phyloP scores from a whole-genome alignment of 2,329 filamentous ascomycete species.

The Leptographium procerum region DNA sequence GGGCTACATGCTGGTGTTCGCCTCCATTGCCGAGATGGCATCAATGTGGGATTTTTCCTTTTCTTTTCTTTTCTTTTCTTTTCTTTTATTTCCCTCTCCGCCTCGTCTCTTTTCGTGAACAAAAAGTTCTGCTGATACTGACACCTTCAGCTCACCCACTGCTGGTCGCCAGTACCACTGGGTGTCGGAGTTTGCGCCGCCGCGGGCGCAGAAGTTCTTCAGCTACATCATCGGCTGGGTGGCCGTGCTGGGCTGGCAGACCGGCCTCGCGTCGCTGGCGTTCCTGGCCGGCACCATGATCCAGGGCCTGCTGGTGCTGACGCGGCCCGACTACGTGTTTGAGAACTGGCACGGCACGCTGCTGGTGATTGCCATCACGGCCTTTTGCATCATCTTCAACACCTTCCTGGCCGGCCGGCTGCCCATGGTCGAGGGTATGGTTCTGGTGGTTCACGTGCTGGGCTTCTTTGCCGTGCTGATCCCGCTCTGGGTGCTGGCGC shows the following conservation, averaged over 20 bases:
- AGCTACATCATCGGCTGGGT: slow-evolving; percentile 44
- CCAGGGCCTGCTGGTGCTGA: slow-evolving; percentile 30
- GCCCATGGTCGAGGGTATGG: slow-evolving; percentile 37
- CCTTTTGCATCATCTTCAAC: slow-evolving; percentile 37
- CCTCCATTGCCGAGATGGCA: slow-evolving; percentile 28
- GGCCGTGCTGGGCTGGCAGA: slow-evolving; percentile 36
- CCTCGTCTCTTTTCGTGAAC: not conserved
- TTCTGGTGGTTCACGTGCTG: slow-evolving; percentile 38
- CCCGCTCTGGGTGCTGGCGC: slow-evolving; percentile 17
- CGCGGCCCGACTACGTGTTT: slow-evolving; percentile 25
- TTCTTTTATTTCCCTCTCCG: no score
- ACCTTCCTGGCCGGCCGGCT: slow-evolving; percentile 32
- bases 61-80: no score
- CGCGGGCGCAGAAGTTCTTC: slow-evolving; percentile 35
- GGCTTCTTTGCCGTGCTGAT: slow-evolving; percentile 26
- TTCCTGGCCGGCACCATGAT: slow-evolving; percentile 36
- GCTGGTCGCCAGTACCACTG: slow-evolving; percentile 50
- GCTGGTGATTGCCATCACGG: slow-evolving; percentile 34
- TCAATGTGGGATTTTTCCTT: no score
- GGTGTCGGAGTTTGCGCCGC: slow-evolving; percentile 42
- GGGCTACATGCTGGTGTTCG: slow-evolving; percentile 32
- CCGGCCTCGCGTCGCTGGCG: slow-evolving; percentile 23
- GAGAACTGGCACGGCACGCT: slow-evolving; percentile 37
- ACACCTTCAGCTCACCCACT: slow-evolving; percentile 33
- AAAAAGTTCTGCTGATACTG: no score